Evolutionary conservation across 2,329 filamentous ascomycete genomes (phyloP).

Genomic region (Sordariomycetes sp.): DNA sequence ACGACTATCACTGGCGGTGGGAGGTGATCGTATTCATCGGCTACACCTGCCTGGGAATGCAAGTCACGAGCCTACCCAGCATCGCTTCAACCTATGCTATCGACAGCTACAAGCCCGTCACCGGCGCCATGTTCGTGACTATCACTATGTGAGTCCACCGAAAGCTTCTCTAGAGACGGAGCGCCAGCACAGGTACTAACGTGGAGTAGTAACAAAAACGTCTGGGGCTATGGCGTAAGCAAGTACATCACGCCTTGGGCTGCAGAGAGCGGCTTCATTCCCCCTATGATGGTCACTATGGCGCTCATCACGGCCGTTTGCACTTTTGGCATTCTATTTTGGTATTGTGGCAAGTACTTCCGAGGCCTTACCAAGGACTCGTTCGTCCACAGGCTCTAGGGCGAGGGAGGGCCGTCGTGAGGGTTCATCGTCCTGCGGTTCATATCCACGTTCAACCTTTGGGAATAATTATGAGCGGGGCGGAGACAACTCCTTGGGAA

Average conservation of each 20-base stretch:
- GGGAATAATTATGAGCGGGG: too few species aligned
- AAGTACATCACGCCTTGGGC: background rate
- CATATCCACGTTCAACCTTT: too few species aligned
- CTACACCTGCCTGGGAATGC: background rate
- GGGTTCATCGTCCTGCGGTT: too few species aligned
- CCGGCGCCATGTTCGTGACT: background rate
- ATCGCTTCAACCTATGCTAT: background rate
- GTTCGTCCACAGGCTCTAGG: too few species aligned
- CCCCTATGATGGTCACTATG: too few species aligned
- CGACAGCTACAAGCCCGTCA: background rate
- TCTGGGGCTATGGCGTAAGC: background rate
- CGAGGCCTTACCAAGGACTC: background rate
- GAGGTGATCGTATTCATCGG: background rate
- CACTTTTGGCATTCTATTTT: too few species aligned
- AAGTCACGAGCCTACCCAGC: background rate
- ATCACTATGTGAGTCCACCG: background rate
- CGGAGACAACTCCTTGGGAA: too few species aligned
- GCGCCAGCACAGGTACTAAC: too few species aligned
- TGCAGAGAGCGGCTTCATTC: background rate
- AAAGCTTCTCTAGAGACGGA: too few species aligned
- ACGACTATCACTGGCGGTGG: background rate
- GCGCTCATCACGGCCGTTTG: too few species aligned
- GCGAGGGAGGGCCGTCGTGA: too few species aligned
- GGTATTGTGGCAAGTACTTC: too few species aligned
- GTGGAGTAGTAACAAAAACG: background rate